phyloP scores from a whole-genome alignment of 129 eudicot genomes.

The Gnaphalium uliginosum region DNA sequence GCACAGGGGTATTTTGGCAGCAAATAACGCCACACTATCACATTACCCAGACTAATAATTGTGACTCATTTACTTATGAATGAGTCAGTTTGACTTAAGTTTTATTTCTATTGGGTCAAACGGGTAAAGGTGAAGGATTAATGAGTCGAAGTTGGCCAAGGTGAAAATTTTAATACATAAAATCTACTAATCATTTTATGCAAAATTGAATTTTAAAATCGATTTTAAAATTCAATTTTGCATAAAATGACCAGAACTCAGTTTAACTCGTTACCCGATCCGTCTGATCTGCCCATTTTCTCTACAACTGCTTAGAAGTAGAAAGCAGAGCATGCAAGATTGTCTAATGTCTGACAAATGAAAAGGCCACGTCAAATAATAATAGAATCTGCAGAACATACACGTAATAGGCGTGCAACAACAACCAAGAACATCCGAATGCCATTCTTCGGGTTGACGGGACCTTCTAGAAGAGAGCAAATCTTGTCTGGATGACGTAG shows the following conservation, averaged over 20 bases:
- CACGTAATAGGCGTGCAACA: conserved; percentile 85
- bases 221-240: too few relatives aligned
- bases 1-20: neutral
- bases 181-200: too few relatives aligned
- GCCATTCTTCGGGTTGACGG: conserved; percentile 65
- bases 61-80: neutral
- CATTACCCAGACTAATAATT: neutral
- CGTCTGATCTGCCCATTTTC: neutral
- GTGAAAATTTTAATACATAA: too few relatives aligned
- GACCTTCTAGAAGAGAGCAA: conserved; percentile 54
- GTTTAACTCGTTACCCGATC: neutral
- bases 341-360: neutral
- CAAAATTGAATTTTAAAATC: too few relatives aligned
- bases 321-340: neutral
- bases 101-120: neutral
- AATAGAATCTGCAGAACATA: conserved; percentile 50
- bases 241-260: neutral
- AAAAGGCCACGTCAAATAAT: conserved; percentile 6
- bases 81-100: neutral
- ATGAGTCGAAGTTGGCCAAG: too few relatives aligned
- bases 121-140: neutral
- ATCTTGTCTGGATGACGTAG: conserved; percentile 38
- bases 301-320: neutral
- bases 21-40: neutral
- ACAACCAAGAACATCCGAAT: conserved; percentile 78